Conservation (phyloP, 2,329 filamentous ascomycete species). For the Verticillium zaregamsianum region DNA sequence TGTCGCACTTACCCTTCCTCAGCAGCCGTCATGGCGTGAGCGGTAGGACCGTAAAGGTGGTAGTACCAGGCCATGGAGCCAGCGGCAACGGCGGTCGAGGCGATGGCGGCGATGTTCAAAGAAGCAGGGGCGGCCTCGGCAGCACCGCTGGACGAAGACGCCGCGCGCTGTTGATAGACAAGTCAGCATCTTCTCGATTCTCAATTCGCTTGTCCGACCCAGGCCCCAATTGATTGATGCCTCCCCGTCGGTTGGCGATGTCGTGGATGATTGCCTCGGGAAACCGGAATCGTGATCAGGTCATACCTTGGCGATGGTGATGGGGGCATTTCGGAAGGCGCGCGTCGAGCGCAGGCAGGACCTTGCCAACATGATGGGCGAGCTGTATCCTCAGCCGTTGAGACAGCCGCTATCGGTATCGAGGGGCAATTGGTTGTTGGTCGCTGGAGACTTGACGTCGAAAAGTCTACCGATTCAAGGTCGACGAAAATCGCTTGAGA, state of each 20-base stretch:
- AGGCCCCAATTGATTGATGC: conserved; percentile 21
- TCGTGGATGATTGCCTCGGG: conserved; percentile 28
- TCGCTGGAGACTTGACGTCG: conserved; percentile 20
- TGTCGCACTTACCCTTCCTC: conserved; percentile 87
- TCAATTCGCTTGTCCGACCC: conserved; percentile 6
- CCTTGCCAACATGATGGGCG: conserved; percentile 84
- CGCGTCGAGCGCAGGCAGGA: conserved; percentile 86
- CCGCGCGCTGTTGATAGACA: conserved; percentile 47
- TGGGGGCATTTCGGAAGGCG: conserved; percentile 73
- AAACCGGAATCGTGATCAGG: conserved; percentile 28
- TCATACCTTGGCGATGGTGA: conserved; percentile 72
- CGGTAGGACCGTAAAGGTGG: conserved; percentile 86
- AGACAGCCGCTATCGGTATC: conserved; percentile 23
- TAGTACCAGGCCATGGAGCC: conserved; percentile 97
- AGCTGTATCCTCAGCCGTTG: conserved; percentile 35
- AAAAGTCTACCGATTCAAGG: conserved; percentile 30
- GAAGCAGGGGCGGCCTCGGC: conserved; percentile 68
- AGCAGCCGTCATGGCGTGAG: conserved; percentile 83
- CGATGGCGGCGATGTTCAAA: conserved; percentile 81
- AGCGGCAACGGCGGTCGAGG: conserved; percentile 80
- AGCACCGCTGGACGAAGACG: conserved; percentile 70
- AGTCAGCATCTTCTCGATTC: conserved; percentile 31
- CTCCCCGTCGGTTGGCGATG: conserved; percentile 16
- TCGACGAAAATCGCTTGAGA: conserved; percentile 1
- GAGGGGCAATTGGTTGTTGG: conserved; percentile 31